Percentiles rank a stretch among this genome's conserved stretches.
Evolutionary conservation across 176 grass and related monocot species (phyloP).

Genomic region (Phoenix dactylifera): DNA sequence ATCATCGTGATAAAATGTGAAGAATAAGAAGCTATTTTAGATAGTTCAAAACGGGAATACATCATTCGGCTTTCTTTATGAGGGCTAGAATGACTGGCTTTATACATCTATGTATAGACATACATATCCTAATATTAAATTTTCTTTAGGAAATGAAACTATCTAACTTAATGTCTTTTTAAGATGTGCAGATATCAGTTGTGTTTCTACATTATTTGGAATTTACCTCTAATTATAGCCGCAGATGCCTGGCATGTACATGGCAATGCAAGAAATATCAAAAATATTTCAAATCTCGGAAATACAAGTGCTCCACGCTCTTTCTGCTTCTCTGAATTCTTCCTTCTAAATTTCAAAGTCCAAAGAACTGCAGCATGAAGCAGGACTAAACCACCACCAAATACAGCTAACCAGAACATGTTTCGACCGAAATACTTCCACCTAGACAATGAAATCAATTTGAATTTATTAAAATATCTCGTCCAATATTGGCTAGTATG

Average conservation of each 20-base stretch:
- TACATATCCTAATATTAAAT: no score
- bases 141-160: not conserved
- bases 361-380: conserved; percentile 42
- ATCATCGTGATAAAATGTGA: no score
- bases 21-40: no score
- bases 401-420: conserved; percentile 77
- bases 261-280: conserved; percentile 53
- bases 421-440: conserved; percentile 81
- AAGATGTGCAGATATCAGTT: not conserved
- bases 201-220: not conserved
- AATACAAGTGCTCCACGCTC: conserved; percentile 43
- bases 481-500: no score
- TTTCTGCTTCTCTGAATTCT: conserved; percentile 8
- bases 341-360: conserved; percentile 36
- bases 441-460: conserved; percentile 27
- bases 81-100: no score
- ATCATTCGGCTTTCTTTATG: no score
- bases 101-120: no score
- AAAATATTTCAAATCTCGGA: conserved; percentile 75
- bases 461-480: no score
- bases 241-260: conserved; percentile 63
- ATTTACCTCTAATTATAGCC: conserved; percentile 45
- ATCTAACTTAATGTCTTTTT: not conserved
- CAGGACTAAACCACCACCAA: conserved; percentile 53
- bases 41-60: no score